Evolutionary conservation across 495 filamentous ascomycete genomes (phyloP).

Genomic region (Trichoderma reesei): DNA sequence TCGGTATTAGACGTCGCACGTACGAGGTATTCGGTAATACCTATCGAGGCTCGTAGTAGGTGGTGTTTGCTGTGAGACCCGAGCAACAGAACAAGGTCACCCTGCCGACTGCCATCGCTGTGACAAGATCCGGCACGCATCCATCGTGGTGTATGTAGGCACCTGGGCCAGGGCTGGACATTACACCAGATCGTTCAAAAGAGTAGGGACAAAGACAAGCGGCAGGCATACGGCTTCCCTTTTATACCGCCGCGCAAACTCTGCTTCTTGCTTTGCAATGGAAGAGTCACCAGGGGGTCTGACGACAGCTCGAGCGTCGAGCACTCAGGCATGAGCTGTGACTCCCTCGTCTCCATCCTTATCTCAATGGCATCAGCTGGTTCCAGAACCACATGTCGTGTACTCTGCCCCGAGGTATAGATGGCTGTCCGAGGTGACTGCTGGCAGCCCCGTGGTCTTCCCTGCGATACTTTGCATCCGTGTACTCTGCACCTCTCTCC

Average conservation of each 20-base stretch:
- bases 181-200: background rate
- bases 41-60: background rate
- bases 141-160: background rate
- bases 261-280: slow-evolving; percentile 1
- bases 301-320: slow-evolving; percentile 5
- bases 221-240: background rate
- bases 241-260: slow-evolving; percentile 7
- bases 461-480: background rate
- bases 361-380: background rate
- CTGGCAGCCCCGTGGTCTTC: background rate
- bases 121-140: background rate
- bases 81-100: background rate
- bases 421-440: background rate
- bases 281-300: slow-evolving; percentile 6
- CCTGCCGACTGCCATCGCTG: background rate
- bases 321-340: background rate
- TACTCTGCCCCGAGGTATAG: background rate
- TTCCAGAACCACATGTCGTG: background rate
- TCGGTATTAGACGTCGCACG: background rate
- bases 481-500: background rate
- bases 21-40: background rate
- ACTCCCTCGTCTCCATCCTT: slow-evolving; percentile 4
- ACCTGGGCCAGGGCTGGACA: background rate
- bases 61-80: background rate
- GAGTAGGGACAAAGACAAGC: background rate